These are phyloP conservation scores for Penstemon davidsonii DNA, from an alignment of 257 asterid genomes.

Conservation along the genomic window DNA sequence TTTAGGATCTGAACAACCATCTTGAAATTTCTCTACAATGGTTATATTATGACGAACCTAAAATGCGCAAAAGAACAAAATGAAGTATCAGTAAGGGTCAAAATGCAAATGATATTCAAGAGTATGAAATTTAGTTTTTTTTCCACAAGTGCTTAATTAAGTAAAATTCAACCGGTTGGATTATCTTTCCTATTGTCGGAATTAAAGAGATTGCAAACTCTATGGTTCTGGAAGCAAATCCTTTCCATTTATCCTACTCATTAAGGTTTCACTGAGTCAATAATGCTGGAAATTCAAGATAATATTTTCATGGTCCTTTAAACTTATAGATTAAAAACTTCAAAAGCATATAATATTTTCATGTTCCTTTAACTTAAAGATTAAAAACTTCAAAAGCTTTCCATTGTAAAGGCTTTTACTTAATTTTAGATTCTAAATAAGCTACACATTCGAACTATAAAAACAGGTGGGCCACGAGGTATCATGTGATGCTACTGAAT, in stretches of 20 bases:
- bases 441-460: background rate
- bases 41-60: conserved; percentile 81
- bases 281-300: conserved; percentile 22
- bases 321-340: background rate
- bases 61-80: conserved; percentile 21
- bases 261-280: conserved; percentile 4
- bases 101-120: conserved; percentile 5
- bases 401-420: background rate
- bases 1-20: conserved; percentile 71
- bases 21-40: conserved; percentile 64
- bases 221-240: background rate
- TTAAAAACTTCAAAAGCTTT: background rate
- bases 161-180: conserved; percentile 7
- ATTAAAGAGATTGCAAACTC: background rate
- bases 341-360: background rate
- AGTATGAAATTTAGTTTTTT: conserved; percentile 3
- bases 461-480: conserved; percentile 3
- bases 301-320: conserved; percentile 16
- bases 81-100: conserved; percentile 19
- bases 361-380: too few relatives aligned
- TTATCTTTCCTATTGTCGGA: background rate
- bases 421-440: background rate
- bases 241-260: conserved; percentile 5
- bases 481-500: background rate
- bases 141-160: background rate